These are phyloP conservation scores for Crotalaria pallida DNA, from an alignment of 306 rosid species.

Conservation along the genomic window DNA sequence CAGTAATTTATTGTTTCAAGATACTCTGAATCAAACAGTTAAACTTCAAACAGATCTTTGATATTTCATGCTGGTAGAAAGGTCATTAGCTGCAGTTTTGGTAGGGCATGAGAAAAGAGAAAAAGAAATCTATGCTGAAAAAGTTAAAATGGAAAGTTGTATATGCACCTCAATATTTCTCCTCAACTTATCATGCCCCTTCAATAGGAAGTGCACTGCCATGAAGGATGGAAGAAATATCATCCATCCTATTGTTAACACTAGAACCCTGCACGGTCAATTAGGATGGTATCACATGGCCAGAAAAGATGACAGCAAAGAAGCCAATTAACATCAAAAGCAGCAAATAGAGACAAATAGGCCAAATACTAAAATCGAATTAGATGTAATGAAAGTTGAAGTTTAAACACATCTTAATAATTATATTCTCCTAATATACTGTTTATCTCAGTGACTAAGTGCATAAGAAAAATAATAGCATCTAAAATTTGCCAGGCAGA, in stretches of 20 bases:
- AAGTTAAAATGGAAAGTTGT: constrained; percentile 8
- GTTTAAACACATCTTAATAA: neutral
- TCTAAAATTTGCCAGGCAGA: neutral
- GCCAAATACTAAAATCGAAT: neutral
- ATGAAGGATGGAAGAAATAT: constrained; percentile 83
- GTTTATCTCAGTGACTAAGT: constrained; percentile 13
- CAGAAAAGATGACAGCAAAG: constrained; percentile 1
- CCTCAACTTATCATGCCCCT: constrained; percentile 68
- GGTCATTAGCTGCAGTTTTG: neutral
- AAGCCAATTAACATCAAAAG: constrained; percentile 8
- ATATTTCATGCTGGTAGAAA: neutral
- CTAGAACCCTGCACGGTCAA: constrained; percentile 66
- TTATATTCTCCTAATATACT: constrained; percentile 1
- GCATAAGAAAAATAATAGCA: neutral
- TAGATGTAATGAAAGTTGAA: neutral
- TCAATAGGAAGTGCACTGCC: constrained; percentile 71
- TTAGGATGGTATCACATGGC: constrained; percentile 10
- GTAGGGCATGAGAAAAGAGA: neutral
- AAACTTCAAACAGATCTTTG: neutral
- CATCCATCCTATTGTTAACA: constrained; percentile 87
- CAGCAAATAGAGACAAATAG: constrained; percentile 3
- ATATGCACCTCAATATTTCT: constrained; percentile 69
- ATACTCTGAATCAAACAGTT: neutral
- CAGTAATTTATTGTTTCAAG: neutral
- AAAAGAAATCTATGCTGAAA: neutral